Evolutionary conservation across 352 stramenopile genomes (phyloP), one percentile per base, ranked within the genome.

Genomic region (Phytophthora sp.): DNA sequence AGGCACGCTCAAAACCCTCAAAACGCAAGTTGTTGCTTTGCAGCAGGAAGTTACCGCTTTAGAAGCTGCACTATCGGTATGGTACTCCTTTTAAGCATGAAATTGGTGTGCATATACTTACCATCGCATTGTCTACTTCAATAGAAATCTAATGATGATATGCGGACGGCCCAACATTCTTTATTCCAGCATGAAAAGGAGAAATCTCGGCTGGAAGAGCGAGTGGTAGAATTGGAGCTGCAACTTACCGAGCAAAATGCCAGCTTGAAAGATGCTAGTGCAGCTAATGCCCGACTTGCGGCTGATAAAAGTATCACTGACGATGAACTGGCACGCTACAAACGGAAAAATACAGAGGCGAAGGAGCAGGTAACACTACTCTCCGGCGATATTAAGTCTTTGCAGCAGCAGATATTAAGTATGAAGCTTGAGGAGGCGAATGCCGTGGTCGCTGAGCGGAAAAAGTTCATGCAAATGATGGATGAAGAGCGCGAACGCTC

Each of bases 401-500:
- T 85, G 2, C 78, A 91, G 26, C 67, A 88, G 24, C 69, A 89
- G 42, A 54, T 89, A 6, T 28, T 89, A n/a, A 54, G 66, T 0
- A 54, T 89, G 46, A 88, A 89, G 31, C 64, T 89, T 24, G 51
- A 73, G 0, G 81, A 90, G 46, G 79, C 77, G 2, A 89, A 69
- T 42, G 72, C 67, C 0, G 59, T 92, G 5, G 72, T 87, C 13
- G 53, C 70, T 2, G 83, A 88, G 35, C 54, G 79, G n/a, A 84
- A 84, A 27, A 75, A 70, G 27, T 69, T 87, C 24, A 68, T 89
- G 48, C 52, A 78, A 9, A 35, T 69, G 2, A 60, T 89, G 8
- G 79, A 92, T 32, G 69, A 80, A 5, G 79, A 90, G 28, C 80
- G 74, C 0, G 66, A 78, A 20, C 55, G 75, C 9, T 87, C 61